These are phyloP conservation scores for Gossypium sturtianum DNA, from an alignment of 345 rosid species.

Conservation along the genomic window DNA sequence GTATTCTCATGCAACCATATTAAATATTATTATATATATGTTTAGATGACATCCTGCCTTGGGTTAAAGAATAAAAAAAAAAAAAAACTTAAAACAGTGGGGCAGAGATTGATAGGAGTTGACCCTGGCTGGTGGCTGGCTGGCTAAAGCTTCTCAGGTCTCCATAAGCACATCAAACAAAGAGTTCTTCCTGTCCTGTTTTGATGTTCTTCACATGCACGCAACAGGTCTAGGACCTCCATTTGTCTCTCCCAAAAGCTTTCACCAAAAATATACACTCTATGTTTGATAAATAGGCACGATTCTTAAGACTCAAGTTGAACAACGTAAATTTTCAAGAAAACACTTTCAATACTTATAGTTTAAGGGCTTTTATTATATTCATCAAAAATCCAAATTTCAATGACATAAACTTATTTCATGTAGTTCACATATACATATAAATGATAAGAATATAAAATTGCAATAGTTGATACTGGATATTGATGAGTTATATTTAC, in stretches of 20 bases:
- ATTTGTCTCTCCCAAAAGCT: slow-evolving; percentile 1
- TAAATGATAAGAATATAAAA: not conserved
- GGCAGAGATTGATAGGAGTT: slow-evolving; percentile 22
- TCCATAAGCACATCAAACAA: slow-evolving; percentile 20
- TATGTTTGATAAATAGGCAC: too few relatives aligned
- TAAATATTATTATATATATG: not conserved
- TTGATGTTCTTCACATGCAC: slow-evolving; percentile 13
- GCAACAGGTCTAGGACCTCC: slow-evolving; percentile 9
- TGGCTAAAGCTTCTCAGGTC: slow-evolving; percentile 16
- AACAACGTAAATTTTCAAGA: not conserved
- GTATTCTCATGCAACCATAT: slow-evolving; percentile 18
- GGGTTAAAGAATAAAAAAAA: not conserved
- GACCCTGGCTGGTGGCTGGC: slow-evolving; percentile 22
- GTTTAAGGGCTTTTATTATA: not conserved
- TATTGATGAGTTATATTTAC: not conserved
- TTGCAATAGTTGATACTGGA: not conserved
- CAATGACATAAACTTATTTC: not conserved
- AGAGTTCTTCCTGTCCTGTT: slow-evolving; percentile 2
- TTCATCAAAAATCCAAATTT: not conserved
- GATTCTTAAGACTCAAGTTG: not conserved
- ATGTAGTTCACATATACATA: not conserved
- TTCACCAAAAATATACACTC: not conserved
- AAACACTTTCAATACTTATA: not conserved
- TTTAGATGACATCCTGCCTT: slow-evolving; percentile 10
- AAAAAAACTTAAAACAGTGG: slow-evolving; percentile 5